Evolutionary conservation across 1,139 yeast species (phyloP).

Genomic region (Taiozyma sp.): DNA sequence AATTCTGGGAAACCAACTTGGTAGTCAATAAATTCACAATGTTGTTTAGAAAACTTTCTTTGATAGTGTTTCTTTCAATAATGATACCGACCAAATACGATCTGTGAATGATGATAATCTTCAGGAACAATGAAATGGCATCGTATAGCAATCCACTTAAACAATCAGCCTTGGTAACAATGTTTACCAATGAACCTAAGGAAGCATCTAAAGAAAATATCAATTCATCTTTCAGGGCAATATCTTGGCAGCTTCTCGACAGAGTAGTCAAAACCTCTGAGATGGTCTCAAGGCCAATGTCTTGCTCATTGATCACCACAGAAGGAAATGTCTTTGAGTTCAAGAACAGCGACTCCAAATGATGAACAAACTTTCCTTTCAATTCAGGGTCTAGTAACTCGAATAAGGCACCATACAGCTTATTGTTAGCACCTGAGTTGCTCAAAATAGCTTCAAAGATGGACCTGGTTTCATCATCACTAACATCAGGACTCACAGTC

Average conservation of each 20-base stretch:
- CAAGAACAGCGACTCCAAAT: constrained; percentile 39
- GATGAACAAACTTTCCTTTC: constrained; percentile 31
- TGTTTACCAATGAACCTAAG: constrained; percentile 18
- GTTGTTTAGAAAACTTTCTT: constrained; percentile 32
- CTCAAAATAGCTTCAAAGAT: constrained; percentile 9
- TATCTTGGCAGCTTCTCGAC: constrained; percentile 12
- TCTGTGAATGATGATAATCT: constrained; percentile 60
- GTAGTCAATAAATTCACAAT: constrained; percentile 44
- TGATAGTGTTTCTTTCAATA: constrained; percentile 23
- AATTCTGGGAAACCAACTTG: constrained; percentile 31
- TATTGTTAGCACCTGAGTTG: not conserved
- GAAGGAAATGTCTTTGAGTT: constrained; percentile 42
- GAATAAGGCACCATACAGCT: constrained; percentile 34
- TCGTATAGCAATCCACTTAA: constrained; percentile 19
- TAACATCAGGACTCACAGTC: constrained; percentile 5
- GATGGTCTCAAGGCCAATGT: constrained; percentile 14
- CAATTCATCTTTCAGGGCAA: constrained; percentile 18
- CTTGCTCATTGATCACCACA: constrained; percentile 21
- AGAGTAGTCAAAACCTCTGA: constrained; percentile 17
- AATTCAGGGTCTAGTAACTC: constrained; percentile 28
- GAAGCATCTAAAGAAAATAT: constrained; percentile 22
- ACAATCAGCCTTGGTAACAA: constrained; percentile 17
- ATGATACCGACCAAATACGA: constrained; percentile 30
- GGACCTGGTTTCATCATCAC: constrained; percentile 5
- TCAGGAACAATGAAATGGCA: constrained; percentile 42